Evolutionary conservation across 108 stramenopile genomes (phyloP).

Genomic region (Pseudonitzschia multiseries): DNA sequence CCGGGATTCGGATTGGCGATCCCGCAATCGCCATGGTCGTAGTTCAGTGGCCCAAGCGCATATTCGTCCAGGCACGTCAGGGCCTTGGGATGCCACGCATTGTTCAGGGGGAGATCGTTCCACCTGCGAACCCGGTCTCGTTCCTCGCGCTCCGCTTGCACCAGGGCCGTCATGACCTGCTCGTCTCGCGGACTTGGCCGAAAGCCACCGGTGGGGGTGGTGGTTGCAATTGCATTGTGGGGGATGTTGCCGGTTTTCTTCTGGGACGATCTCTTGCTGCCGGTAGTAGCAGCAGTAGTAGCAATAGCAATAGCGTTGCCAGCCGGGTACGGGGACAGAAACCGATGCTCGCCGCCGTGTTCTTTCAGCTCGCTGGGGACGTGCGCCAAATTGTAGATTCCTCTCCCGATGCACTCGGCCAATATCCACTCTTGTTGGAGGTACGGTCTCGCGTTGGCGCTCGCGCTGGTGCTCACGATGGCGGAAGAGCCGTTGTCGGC

Average conservation of each 20-base stretch:
- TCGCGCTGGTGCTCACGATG: neutral
- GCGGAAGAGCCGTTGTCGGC: neutral
- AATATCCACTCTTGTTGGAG: slow-evolving; percentile 8
- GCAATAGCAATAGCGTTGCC: neutral
- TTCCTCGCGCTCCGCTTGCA: slow-evolving; percentile 54
- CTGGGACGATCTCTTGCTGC: slow-evolving; percentile 21
- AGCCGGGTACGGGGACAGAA: neutral
- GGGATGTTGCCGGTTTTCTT: neutral
- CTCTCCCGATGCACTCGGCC: slow-evolving; percentile 7
- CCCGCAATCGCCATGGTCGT: neutral
- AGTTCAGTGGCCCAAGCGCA: slow-evolving; percentile 24
- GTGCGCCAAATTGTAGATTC: neutral
- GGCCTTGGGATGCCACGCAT: slow-evolving; percentile 47
- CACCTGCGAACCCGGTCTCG: slow-evolving; percentile 55
- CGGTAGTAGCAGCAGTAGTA: no score
- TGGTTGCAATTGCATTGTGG: neutral
- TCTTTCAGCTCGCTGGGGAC: neutral
- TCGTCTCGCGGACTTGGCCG: neutral
- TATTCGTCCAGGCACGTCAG: slow-evolving; percentile 37
- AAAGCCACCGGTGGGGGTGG: neutral
- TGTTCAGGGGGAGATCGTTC: slow-evolving; percentile 39
- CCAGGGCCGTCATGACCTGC: slow-evolving; percentile 35
- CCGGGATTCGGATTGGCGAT: neutral
- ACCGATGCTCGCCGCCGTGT: neutral
- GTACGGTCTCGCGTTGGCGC: neutral